phyloP scores from a whole-genome alignment of 108 stramenopile species.

The Bacterosira constricta region DNA sequence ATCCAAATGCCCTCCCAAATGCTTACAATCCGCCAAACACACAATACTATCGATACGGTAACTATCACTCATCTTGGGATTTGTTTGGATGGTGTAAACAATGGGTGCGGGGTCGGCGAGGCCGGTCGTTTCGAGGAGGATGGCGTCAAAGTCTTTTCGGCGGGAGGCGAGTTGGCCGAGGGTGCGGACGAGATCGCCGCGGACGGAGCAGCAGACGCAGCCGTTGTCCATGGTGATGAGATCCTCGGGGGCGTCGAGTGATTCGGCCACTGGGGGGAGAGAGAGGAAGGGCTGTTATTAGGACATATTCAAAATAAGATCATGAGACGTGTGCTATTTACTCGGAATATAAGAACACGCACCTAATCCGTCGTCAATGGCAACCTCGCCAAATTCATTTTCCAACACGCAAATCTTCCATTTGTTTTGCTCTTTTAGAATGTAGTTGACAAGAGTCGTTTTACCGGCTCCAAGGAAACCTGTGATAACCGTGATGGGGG shows the following conservation, averaged over 20 bases:
- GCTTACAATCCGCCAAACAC: conserved; percentile 93
- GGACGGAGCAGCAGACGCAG: conserved; percentile 98
- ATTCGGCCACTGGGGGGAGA: conserved; percentile 74
- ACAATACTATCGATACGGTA: conserved; percentile 91
- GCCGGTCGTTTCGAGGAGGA: conserved; percentile 95
- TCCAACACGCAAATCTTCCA: conserved; percentile 98
- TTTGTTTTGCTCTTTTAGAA: conserved; percentile 95
- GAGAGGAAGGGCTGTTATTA: not conserved
- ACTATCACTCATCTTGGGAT: conserved; percentile 87
- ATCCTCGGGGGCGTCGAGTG: conserved; percentile 93
- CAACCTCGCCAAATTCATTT: conserved; percentile 98
- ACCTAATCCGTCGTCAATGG: conserved; percentile 95
- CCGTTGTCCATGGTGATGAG: conserved; percentile 99
- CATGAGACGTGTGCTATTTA: not conserved
- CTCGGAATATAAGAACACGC: conserved; percentile 17
- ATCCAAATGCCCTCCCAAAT: conserved; percentile 87
- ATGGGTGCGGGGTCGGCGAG: conserved; percentile 97
- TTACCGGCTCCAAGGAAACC: conserved; percentile 96
- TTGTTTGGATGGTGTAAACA: conserved; percentile 94
- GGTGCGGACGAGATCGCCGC: conserved; percentile 97
- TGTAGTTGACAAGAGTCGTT: conserved; percentile 98
- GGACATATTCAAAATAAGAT: not conserved
- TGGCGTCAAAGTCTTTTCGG: conserved; percentile 92
- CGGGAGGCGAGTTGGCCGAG: conserved; percentile 87
- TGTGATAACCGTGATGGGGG: conserved; percentile 93